Evolutionary conservation across 2,329 filamentous ascomycete genomes (phyloP), one percentile per base, ranked within the genome.

Genomic region (Chaetomiaceae sp.): DNA sequence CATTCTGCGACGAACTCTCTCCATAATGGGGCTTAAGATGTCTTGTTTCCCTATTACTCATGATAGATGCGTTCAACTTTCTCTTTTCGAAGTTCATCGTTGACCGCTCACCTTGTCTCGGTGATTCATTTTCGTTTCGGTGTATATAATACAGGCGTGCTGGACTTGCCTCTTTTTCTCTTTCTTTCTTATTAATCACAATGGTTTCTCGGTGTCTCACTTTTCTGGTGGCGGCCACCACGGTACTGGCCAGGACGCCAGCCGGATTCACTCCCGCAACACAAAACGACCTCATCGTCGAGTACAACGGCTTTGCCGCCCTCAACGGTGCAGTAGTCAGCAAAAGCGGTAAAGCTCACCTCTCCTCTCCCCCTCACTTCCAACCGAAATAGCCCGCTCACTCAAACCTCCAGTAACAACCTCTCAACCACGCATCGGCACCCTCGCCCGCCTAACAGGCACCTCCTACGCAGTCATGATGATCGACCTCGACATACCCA

Each of bases 401-500:
- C 15, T 19, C 23, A n/a, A 2, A 17, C 20, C 37, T 31, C 20
- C 56, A 73, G 72, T 61, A 47, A 71, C 69, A 8, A 60, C 66
- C 56, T 62, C 56, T 34, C 59, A 65, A 36, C 72, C 72, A 17
- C 66, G 58, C 22, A 57, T 74, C 31, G 71, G 65, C 42, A 74
- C 72, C 7, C 57, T 62, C 38, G 64, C 64, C 56, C 65, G 64
- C 43, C 64, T 76, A n/a, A 65, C 63, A 17, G 73, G 73, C 46
- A 67, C 66, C 47, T 72, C 70, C 4, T 75, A 71, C 57, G 68
- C 71, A 14, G 64, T 74, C 29, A 49, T 74, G 53, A 74, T 74
- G 72, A 64, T 75, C 43, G 71, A 74, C 54, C 68, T 79, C 6
- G 76, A 77, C 59, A 80, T 72, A 66, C 76, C 72, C 42, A 74